Evolutionary conservation across 2,329 filamentous ascomycete genomes (phyloP).

Genomic region (Cordyceps tenuipes): DNA sequence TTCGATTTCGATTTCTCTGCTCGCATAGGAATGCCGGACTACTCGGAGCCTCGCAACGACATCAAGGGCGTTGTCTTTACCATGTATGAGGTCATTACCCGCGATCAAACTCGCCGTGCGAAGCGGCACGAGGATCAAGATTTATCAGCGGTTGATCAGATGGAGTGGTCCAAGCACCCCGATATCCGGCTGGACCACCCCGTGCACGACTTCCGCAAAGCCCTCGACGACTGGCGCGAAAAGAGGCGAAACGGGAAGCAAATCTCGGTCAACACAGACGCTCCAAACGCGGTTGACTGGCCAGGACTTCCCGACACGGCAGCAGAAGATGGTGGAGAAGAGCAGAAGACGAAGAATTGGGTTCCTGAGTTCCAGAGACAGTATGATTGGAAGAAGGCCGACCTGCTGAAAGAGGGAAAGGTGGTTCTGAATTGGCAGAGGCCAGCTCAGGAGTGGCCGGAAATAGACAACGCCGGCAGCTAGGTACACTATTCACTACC

Average conservation of each 20-base stretch:
- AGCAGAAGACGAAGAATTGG: too few species aligned
- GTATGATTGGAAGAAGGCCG: background rate
- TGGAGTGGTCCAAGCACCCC: background rate
- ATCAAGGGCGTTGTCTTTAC: background rate
- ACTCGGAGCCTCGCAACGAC: background rate
- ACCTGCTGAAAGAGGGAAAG: background rate
- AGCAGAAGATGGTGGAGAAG: too few species aligned
- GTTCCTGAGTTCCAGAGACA: background rate
- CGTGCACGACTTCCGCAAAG: background rate
- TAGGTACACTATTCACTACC: too few species aligned
- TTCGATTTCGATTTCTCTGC: conserved; percentile 29
- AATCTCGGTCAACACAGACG: background rate
- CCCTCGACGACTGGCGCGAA: background rate
- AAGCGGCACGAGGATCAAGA: background rate
- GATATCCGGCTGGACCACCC: background rate
- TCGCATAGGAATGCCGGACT: conserved; percentile 17
- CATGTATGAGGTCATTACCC: background rate
- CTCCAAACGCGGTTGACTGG: background rate
- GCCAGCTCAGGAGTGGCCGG: background rate
- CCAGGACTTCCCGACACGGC: background rate
- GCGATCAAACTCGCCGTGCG: background rate
- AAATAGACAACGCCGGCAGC: background rate
- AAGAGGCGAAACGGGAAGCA: background rate
- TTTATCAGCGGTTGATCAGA: background rate
- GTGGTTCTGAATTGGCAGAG: background rate